Percentiles rank a stretch among this genome's conserved stretches.
Conservation (phyloP, 192 early-diverging fungal genomes). For the Tieghemiomyces parasiticus region DNA sequence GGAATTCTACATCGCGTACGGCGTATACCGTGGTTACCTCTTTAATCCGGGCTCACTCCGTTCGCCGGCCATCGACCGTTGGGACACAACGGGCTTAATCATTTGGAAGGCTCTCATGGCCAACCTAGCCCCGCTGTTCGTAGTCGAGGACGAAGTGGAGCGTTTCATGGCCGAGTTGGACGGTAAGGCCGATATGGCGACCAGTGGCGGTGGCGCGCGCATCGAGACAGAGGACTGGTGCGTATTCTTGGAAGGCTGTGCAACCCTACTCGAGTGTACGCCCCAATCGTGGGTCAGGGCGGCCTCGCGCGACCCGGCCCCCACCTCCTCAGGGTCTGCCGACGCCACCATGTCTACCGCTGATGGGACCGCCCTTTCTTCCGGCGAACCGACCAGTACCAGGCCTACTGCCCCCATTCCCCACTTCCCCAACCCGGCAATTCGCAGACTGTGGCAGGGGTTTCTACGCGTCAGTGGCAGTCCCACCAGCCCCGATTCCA, state of each 20-base stretch:
- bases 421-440: not conserved
- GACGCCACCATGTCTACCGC: no score
- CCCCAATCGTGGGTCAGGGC: not conserved
- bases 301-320: no score
- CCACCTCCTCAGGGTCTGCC: no score
- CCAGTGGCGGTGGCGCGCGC: no score
- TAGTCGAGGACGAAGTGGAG: not conserved
- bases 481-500: not conserved
- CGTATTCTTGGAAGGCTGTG: constrained; percentile 7
- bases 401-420: not conserved
- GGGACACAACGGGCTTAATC: not conserved
- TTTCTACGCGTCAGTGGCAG: not conserved
- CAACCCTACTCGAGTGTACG: not conserved
- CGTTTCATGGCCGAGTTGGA: constrained; percentile 6
- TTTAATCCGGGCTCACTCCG: not conserved
- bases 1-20: constrained; percentile 9
- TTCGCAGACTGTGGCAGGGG: constrained; percentile 1
- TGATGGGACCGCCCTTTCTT: no score
- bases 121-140: constrained; percentile 1
- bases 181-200: not conserved
- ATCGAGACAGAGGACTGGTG: constrained; percentile 2
- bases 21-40: constrained; percentile 3
- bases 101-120: not conserved
- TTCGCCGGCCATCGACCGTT: not conserved
- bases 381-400: no score